These are phyloP conservation scores for Leucaena leucocephala DNA, from an alignment of 306 rosid species.

Conservation along the genomic window DNA sequence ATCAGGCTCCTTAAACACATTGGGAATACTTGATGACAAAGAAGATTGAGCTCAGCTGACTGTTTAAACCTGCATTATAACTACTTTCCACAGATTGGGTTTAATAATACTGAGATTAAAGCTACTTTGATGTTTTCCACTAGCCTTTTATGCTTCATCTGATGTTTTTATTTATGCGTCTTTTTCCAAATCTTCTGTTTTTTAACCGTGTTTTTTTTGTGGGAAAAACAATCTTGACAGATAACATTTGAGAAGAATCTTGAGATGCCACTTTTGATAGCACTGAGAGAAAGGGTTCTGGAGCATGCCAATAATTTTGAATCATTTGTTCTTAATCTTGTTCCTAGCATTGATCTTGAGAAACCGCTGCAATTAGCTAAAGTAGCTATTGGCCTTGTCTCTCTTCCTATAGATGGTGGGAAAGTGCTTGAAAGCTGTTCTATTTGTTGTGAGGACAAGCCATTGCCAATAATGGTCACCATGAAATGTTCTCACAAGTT, in stretches of 20 bases:
- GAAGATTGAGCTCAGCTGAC: constrained; percentile 27
- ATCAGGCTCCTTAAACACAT: constrained; percentile 5
- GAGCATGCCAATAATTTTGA: constrained; percentile 73
- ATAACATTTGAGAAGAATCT: constrained; percentile 57
- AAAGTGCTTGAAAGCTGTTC: constrained; percentile 71
- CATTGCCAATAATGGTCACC: constrained; percentile 64
- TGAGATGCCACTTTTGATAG: constrained; percentile 70
- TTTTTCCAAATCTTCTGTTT: constrained; percentile 21
- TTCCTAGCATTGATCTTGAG: constrained; percentile 64
- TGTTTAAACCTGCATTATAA: background rate
- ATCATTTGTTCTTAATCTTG: constrained; percentile 66
- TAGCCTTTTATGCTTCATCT: background rate
- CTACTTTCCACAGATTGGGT: constrained; percentile 13
- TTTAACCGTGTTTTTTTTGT: constrained; percentile 33
- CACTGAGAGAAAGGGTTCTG: constrained; percentile 79
- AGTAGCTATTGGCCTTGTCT: constrained; percentile 85
- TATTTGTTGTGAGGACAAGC: constrained; percentile 90
- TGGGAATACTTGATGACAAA: constrained; percentile 18
- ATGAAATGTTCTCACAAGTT: constrained; percentile 91
- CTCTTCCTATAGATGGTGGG: constrained; percentile 60
- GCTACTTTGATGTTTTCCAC: constrained; percentile 21
- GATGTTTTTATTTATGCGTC: background rate
- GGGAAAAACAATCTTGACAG: constrained; percentile 51
- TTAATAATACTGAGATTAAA: background rate
- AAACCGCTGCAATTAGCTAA: constrained; percentile 77